Evolutionary conservation across 768 basidiomycete genomes (phyloP).

Genomic region (Auricularia auricula-judae): DNA sequence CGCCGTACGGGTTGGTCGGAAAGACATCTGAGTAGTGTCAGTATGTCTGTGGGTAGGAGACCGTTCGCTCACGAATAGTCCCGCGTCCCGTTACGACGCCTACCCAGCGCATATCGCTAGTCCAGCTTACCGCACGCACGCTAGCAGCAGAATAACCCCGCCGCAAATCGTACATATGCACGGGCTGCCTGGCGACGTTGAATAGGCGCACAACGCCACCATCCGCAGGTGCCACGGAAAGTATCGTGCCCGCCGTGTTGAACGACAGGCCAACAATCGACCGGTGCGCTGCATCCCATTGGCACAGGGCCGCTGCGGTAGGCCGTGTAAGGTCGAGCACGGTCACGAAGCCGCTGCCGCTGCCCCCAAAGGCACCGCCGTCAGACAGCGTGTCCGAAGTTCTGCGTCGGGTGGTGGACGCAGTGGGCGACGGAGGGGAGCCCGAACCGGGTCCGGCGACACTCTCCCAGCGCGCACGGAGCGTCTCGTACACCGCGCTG

Average conservation of each 20-base stretch:
- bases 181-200: slow-evolving; percentile 23
- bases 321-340: slow-evolving; percentile 44
- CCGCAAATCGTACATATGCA: slow-evolving; percentile 56
- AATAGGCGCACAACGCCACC: slow-evolving; percentile 45
- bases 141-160: slow-evolving; percentile 62
- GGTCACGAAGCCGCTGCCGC: slow-evolving; percentile 34
- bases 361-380: background rate
- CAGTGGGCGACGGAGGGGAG: slow-evolving; percentile 14
- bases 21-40: slow-evolving; percentile 45
- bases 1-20: slow-evolving; percentile 66
- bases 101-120: slow-evolving; percentile 53
- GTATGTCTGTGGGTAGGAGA: background rate
- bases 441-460: slow-evolving; percentile 11
- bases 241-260: slow-evolving; percentile 39
- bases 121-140: slow-evolving; percentile 45
- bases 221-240: slow-evolving; percentile 41
- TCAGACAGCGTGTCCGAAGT: background rate
- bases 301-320: slow-evolving; percentile 27
- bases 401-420: slow-evolving; percentile 9
- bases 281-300: slow-evolving; percentile 37
- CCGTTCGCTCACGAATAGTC: slow-evolving; percentile 22
- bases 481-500: slow-evolving; percentile 14
- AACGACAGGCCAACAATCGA: slow-evolving; percentile 38
- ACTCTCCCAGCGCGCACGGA: slow-evolving; percentile 4
- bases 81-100: slow-evolving; percentile 44